Base-by-base conservation (phyloP, 78 protist species). In the Protostelium mycophagum region DNA sequence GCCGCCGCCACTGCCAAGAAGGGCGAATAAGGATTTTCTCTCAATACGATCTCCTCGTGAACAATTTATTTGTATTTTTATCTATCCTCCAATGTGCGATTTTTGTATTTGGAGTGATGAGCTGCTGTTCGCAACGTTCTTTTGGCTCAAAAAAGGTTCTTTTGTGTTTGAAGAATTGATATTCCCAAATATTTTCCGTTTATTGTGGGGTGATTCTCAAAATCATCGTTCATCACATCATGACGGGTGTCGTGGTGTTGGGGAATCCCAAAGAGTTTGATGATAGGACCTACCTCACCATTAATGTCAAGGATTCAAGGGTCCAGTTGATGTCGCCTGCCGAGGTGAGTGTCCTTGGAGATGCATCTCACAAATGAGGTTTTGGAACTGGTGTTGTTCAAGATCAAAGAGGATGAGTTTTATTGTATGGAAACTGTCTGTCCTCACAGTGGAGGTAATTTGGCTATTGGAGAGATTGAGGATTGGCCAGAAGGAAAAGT, bases 181-280 rank as follows among this genome's bases (percentile, higher is more conserved):
- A n/a, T n/a, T n/a, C n/a, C n/a, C n/a, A n/a, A n/a, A n/a, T n/a
- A n/a, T n/a, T n/a, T n/a, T n/a, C n/a, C n/a, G n/a, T n/a, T n/a
- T n/a, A n/a, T n/a, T n/a, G n/a, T n/a, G n/a, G n/a, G n/a, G 73
- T 51, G 73, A 51, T 51, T 51, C 73, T 51, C 73, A 51, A 51
- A 51, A n/a, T n/a, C n/a, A n/a, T n/a, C n/a, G n/a, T n/a, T n/a
- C 73, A 51, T 51, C 73, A 51, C 73, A 51, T 51, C 31, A 16
- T 16, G 16, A 16, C 16, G 73, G 5, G 73, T 16, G 73, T 51
- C n/a, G n/a, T n/a, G n/a, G n/a, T n/a, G n/a, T n/a, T n/a, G 73
- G 73, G 73, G 16, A 51, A 51, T 5, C 5, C 5, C 31, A 51
- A 16, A 5, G 73, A 51, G 73, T 51, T 51, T 51, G 16, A 5